phyloP scores from a whole-genome alignment of 306 rosid genomes.

The Fragaria nilgerrensis region DNA sequence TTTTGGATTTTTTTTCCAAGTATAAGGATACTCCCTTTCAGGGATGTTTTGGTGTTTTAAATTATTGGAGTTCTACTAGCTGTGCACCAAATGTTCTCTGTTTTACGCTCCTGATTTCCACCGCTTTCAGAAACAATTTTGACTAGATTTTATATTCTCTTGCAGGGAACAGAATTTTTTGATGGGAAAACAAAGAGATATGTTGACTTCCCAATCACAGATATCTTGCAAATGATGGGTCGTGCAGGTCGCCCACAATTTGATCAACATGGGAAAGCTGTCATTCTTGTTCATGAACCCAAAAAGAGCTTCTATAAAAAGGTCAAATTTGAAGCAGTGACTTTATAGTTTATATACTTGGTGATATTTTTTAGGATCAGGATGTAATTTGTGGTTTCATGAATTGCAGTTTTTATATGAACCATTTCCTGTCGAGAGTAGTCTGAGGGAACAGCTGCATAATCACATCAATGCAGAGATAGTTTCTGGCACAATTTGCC shows the following conservation, averaged over 20 bases:
- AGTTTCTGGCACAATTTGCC: constrained; percentile 89
- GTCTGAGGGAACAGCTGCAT: constrained; percentile 86
- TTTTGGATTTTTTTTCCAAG: constrained; percentile 19
- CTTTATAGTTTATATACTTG: constrained; percentile 20
- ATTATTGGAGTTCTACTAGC: not conserved
- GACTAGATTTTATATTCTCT: constrained; percentile 11
- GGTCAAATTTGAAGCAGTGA: constrained; percentile 41
- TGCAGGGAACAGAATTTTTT: constrained; percentile 89
- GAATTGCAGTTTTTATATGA: constrained; percentile 86
- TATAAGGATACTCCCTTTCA: not conserved
- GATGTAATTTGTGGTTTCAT: constrained; percentile 25
- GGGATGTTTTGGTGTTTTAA: not conserved
- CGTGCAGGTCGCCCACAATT: constrained; percentile 98
- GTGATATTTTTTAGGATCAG: constrained; percentile 17
- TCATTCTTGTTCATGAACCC: constrained; percentile 99
- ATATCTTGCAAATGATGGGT: constrained; percentile 99
- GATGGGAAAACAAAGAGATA: constrained; percentile 92
- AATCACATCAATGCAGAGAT: constrained; percentile 90
- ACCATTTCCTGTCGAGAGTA: constrained; percentile 98
- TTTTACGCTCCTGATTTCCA: not conserved
- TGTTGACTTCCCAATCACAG: constrained; percentile 96
- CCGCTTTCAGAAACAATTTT: not conserved
- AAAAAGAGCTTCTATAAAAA: constrained; percentile 96
- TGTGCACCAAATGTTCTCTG: not conserved
- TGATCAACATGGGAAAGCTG: constrained; percentile 99